Evolutionary conservation across 768 basidiomycete genomes (phyloP).

Genomic region (Omphalotus guepiniiformis): DNA sequence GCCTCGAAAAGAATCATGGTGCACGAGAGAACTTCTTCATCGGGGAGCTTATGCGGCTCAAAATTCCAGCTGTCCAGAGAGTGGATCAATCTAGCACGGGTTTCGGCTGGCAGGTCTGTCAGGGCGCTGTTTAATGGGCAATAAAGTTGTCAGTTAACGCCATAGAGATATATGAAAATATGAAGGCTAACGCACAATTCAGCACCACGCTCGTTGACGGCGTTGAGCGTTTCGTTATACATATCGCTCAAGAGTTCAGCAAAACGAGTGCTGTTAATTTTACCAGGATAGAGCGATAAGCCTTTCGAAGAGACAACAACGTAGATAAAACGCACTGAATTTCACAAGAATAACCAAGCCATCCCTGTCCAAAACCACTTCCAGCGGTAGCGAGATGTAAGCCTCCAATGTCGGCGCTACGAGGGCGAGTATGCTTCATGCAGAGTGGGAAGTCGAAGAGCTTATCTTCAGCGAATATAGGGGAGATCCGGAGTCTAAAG

Average conservation of each 20-base stretch:
- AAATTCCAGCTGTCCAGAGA: slow-evolving; percentile 83
- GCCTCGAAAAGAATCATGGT: slow-evolving; percentile 85
- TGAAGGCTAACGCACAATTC: slow-evolving; percentile 33
- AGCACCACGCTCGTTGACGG: slow-evolving; percentile 55
- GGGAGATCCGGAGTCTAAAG: too few relatives aligned
- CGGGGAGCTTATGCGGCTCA: slow-evolving; percentile 78
- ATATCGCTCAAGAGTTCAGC: slow-evolving; percentile 85
- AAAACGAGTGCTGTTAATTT: slow-evolving; percentile 46
- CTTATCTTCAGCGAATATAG: too few relatives aligned
- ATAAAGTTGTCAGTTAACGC: neutral
- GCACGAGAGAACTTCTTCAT: slow-evolving; percentile 79
- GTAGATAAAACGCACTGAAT: slow-evolving; percentile 12
- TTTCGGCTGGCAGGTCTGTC: slow-evolving; percentile 41
- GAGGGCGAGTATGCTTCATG: slow-evolving; percentile 32
- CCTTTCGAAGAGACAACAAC: neutral
- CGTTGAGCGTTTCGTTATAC: slow-evolving; percentile 72
- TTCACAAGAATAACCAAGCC: slow-evolving; percentile 45
- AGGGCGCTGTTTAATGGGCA: slow-evolving; percentile 33
- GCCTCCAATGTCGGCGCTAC: slow-evolving; percentile 89
- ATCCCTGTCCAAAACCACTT: slow-evolving; percentile 61
- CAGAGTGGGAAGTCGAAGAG: too few relatives aligned
- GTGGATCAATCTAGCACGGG: slow-evolving; percentile 59
- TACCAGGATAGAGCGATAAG: neutral
- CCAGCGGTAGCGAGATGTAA: slow-evolving; percentile 73
- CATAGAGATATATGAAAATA: neutral